These are phyloP conservation scores for Colletotrichum gigasporum DNA, from an alignment of 2,329 filamentous ascomycete genomes.

Conservation along the genomic window DNA sequence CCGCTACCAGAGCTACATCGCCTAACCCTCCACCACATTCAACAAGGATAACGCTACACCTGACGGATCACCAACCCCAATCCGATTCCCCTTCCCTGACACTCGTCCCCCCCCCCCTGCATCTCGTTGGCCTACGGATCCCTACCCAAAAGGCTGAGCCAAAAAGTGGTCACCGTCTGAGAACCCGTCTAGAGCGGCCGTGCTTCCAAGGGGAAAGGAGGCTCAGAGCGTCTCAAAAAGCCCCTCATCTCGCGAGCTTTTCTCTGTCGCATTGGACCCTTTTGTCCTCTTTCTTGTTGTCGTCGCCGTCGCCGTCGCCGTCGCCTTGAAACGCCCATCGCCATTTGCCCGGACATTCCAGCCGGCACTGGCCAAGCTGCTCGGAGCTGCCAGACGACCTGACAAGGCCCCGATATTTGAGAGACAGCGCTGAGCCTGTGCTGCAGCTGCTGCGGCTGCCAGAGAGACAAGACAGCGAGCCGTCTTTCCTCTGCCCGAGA, in stretches of 20 bases:
- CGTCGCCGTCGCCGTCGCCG: background rate
- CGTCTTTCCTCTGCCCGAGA: background rate
- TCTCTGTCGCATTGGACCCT: background rate
- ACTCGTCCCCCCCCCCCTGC: constrained; percentile 10
- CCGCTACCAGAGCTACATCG: constrained; percentile 6
- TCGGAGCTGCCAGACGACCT: constrained; percentile 17
- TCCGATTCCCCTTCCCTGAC: constrained; percentile 17
- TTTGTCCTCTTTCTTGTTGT: constrained; percentile 8
- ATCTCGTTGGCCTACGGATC: constrained; percentile 26
- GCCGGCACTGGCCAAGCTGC: constrained; percentile 11
- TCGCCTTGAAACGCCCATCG: background rate
- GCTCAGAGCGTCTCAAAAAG: constrained; percentile 30
- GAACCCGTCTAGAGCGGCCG: constrained; percentile 19
- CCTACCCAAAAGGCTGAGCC: constrained; percentile 26
- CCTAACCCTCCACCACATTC: background rate
- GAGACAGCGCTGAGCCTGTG: too few species aligned
- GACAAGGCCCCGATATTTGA: background rate
- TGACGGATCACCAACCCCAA: constrained; percentile 28
- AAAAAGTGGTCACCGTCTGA: constrained; percentile 30
- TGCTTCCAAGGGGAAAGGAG: constrained; percentile 25
- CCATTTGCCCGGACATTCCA: background rate
- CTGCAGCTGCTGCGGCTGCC: background rate
- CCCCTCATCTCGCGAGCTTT: constrained; percentile 18
- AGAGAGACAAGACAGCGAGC: constrained; percentile 2
- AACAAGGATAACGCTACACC: constrained; percentile 14